Percentiles rank a stretch among this genome's conserved stretches.
Conservation (phyloP, 352 stramenopile genomes). For the Globisporangium carolinianum region DNA sequence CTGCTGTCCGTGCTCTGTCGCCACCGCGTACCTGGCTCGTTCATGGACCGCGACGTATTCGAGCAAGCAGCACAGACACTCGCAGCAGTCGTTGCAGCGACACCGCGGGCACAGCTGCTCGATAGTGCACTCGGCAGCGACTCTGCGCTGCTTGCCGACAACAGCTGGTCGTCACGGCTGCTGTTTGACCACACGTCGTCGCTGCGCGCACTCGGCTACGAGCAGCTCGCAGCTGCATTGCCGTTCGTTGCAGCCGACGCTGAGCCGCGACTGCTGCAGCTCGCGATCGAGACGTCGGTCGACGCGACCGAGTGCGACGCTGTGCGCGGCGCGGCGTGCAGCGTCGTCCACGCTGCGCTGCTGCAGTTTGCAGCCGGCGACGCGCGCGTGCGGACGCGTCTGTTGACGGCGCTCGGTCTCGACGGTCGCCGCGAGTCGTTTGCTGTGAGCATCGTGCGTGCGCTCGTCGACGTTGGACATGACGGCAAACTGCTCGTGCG, state of each 20-base stretch:
- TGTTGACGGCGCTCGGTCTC: conserved; percentile 14
- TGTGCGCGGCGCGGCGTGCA: conserved; percentile 39
- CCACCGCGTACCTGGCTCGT: conserved; percentile 50
- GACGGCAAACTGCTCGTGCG: conserved; percentile 20
- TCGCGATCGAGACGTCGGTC: conserved; percentile 37
- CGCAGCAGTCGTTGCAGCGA: conserved; percentile 17
- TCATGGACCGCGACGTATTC: conserved; percentile 36
- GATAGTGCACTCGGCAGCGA: conserved; percentile 18
- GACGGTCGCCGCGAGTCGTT: conserved; percentile 10
- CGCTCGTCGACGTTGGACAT: conserved; percentile 21
- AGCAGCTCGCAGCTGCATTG: conserved; percentile 11
- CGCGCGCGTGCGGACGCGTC: conserved; percentile 11
- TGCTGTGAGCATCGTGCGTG: conserved; percentile 13
- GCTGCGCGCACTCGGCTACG: conserved; percentile 41
- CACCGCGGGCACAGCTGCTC: conserved; percentile 19
- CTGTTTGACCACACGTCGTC: conserved; percentile 52
- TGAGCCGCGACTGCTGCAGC: conserved; percentile 22
- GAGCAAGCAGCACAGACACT: conserved; percentile 31
- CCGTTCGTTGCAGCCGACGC: not conserved
- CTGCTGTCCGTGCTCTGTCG: conserved; percentile 39
- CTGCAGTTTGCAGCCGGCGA: conserved; percentile 13
- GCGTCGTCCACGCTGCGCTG: conserved; percentile 22
- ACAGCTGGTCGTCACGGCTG: conserved; percentile 43
- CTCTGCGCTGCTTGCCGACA: conserved; percentile 25
- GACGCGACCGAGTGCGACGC: conserved; percentile 47